Conservation (phyloP, 306 rosid species). For the Delonix regia region DNA sequence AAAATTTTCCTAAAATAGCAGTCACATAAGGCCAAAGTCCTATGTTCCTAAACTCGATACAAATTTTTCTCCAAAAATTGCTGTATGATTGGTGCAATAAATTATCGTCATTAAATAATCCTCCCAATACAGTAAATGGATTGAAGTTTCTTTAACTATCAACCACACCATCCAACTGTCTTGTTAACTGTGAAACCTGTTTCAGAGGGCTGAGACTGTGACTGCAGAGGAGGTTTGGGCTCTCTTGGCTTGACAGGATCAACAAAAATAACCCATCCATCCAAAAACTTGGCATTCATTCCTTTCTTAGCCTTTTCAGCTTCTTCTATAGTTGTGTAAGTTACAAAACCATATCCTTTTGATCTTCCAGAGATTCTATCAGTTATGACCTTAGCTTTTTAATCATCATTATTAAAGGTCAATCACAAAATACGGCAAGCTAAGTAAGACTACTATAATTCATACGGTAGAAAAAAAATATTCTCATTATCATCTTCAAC, state of each 20-base stretch:
- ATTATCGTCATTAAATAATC: slow-evolving; percentile 22
- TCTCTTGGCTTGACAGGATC: slow-evolving; percentile 94
- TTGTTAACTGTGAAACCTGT: slow-evolving; percentile 77
- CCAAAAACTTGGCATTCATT: slow-evolving; percentile 92
- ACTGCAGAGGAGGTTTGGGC: slow-evolving; percentile 70
- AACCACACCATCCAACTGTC: slow-evolving; percentile 93
- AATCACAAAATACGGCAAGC: slow-evolving; percentile 17
- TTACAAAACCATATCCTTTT: slow-evolving; percentile 82
- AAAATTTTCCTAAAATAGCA: slow-evolving; percentile 2
- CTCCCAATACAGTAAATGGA: slow-evolving; percentile 13
- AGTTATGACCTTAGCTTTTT: slow-evolving; percentile 77
- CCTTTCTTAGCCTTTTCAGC: slow-evolving; percentile 85
- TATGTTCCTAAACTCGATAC: background rate
- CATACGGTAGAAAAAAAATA: background rate
- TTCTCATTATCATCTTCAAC: slow-evolving; percentile 50
- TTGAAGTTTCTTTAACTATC: slow-evolving; percentile 30
- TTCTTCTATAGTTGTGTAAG: slow-evolving; percentile 67
- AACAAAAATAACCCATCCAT: slow-evolving; percentile 97
- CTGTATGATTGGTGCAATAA: slow-evolving; percentile 31
- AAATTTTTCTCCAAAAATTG: slow-evolving; percentile 13
- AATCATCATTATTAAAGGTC: slow-evolving; percentile 35
- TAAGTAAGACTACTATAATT: background rate
- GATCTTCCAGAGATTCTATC: slow-evolving; percentile 89
- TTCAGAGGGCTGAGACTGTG: slow-evolving; percentile 58
- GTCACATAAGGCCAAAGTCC: background rate